Conservation (phyloP, 2,329 filamentous ascomycete species). For the Trichoderma citrinoviride region DNA sequence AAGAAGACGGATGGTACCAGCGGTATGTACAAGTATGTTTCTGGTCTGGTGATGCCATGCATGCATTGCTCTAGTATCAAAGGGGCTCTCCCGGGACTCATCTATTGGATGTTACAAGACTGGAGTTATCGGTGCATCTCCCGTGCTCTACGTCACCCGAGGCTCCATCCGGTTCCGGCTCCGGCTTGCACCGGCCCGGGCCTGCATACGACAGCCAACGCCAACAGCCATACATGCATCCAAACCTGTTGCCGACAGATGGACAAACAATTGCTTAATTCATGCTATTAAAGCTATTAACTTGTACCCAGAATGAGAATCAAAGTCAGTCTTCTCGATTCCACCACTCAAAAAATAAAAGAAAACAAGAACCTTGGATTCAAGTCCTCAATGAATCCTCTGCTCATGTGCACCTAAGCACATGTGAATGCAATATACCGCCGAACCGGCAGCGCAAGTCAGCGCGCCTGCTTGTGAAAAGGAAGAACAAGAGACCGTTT, state of each 20-base stretch:
- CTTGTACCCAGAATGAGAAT: background rate
- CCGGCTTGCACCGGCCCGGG: too few species aligned
- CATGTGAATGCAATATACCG: background rate
- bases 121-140: too few species aligned
- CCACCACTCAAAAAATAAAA: background rate
- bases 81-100: too few species aligned
- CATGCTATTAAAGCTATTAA: too few species aligned
- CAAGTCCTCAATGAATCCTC: background rate
- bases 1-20: background rate
- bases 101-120: too few species aligned
- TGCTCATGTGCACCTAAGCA: background rate
- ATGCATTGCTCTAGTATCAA: too few species aligned
- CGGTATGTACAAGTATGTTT: background rate
- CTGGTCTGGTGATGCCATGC: too few species aligned
- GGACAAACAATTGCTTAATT: too few species aligned
- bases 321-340: background rate
- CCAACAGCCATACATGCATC: too few species aligned
- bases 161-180: background rate
- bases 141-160: background rate
- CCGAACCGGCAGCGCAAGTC: background rate
- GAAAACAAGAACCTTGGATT: background rate
- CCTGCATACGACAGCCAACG: too few species aligned
- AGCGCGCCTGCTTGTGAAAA: background rate
- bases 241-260: too few species aligned
- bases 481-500: background rate